Percentiles rank a stretch among this genome's conserved stretches.
phyloP scores from a whole-genome alignment of 1,284 basidiomycete species.

The Ceratobasidium sp. region DNA sequence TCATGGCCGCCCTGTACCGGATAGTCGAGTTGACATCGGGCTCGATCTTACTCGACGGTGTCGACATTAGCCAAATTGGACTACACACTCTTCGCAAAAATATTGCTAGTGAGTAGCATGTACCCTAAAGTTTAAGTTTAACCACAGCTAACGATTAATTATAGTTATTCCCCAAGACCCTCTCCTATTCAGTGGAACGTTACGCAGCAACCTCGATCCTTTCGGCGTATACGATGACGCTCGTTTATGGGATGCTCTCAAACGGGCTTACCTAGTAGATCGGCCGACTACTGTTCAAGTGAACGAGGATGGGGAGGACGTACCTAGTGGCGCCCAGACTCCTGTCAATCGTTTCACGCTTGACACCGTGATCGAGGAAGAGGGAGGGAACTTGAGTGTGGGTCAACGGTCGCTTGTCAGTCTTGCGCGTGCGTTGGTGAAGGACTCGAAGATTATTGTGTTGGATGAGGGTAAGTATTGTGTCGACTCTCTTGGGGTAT shows the following conservation, averaged over 20 bases:
- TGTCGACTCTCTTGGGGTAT: constrained; percentile 58
- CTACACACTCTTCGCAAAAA: constrained; percentile 73
- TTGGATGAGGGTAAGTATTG: constrained; percentile 74
- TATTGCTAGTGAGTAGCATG: constrained; percentile 69
- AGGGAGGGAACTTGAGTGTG: constrained; percentile 85
- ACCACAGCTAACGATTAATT: background rate
- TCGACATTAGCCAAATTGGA: constrained; percentile 63
- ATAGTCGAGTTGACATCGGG: constrained; percentile 76
- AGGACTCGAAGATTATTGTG: constrained; percentile 80
- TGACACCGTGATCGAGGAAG: constrained; percentile 85
- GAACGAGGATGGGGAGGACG: constrained; percentile 49
- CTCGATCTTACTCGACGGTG: constrained; percentile 61
- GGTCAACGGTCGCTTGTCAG: constrained; percentile 84
- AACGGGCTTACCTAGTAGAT: constrained; percentile 78
- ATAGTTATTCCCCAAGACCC: constrained; percentile 88
- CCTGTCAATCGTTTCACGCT: constrained; percentile 75
- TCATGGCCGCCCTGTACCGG: constrained; percentile 68
- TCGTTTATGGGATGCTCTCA: constrained; percentile 84
- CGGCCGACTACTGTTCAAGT: constrained; percentile 48
- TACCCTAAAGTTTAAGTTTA: constrained; percentile 59
- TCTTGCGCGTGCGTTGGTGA: constrained; percentile 83
- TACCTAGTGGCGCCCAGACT: constrained; percentile 59
- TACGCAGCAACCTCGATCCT: constrained; percentile 85
- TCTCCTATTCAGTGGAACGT: constrained; percentile 74
- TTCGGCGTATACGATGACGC: constrained; percentile 81